phyloP scores from a whole-genome alignment of 768 basidiomycete genomes.

The Tubosaeta sp. region DNA sequence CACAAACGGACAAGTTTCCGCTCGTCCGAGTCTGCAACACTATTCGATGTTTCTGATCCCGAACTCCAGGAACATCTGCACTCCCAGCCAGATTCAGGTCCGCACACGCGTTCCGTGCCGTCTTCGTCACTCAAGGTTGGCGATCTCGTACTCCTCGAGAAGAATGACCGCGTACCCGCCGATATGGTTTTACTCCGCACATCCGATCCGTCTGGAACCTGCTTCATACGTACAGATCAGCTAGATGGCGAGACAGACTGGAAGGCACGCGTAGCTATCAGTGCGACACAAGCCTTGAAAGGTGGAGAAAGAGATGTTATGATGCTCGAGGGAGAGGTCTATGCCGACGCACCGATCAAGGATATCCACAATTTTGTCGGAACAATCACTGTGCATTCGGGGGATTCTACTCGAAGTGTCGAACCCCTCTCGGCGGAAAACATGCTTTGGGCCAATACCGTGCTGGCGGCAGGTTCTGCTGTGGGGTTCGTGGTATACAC shows the following conservation, averaged over 20 bases:
- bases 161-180: slow-evolving; percentile 96
- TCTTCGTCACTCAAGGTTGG: slow-evolving; percentile 88
- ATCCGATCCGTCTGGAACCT: slow-evolving; percentile 84
- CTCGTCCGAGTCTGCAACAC: slow-evolving; percentile 16
- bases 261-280: slow-evolving; percentile 89
- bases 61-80: slow-evolving; percentile 12
- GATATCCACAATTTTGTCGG: slow-evolving; percentile 96
- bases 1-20: slow-evolving; percentile 24
- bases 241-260: slow-evolving; percentile 99
- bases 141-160: slow-evolving; percentile 86
- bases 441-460: slow-evolving; percentile 95
- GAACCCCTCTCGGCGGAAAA: slow-evolving; percentile 94
- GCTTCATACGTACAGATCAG: slow-evolving; percentile 97
- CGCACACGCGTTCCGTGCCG: slow-evolving; percentile 73
- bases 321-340: slow-evolving; percentile 79
- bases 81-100: slow-evolving; percentile 33
- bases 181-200: slow-evolving; percentile 89
- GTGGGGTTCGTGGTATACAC: slow-evolving; percentile 94
- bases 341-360: slow-evolving; percentile 94
- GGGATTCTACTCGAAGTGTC: slow-evolving; percentile 41
- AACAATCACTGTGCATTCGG: slow-evolving; percentile 73
- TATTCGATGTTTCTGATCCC: slow-evolving; percentile 18
- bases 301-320: slow-evolving; percentile 47
- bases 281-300: slow-evolving; percentile 16
- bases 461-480: slow-evolving; percentile 90